phyloP scores from a whole-genome alignment of 306 rosid genomes.

The Amphicarpaea edgeworthii region DNA sequence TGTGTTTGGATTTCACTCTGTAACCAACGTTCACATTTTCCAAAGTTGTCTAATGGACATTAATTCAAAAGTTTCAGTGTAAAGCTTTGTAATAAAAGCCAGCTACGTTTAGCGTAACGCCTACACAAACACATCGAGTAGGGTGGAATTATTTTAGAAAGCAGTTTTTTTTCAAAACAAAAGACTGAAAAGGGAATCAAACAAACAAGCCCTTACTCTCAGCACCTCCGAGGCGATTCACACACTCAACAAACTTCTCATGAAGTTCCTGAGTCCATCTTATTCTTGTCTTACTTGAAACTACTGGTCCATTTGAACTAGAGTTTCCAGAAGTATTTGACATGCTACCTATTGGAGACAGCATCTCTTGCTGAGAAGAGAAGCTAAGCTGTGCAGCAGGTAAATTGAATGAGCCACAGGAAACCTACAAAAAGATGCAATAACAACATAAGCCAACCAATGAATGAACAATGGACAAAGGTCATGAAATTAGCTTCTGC shows the following conservation, averaged over 20 bases:
- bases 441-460: not conserved
- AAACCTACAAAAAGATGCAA: slow-evolving; percentile 48
- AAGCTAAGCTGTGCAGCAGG: slow-evolving; percentile 52
- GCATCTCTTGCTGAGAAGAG: slow-evolving; percentile 61
- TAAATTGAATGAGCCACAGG: slow-evolving; percentile 50
- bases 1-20: too few species aligned
- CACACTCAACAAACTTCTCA: slow-evolving; percentile 85
- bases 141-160: not conserved
- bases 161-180: not conserved
- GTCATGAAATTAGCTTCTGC: too few species aligned
- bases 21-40: too few species aligned
- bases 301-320: slow-evolving; percentile 51
- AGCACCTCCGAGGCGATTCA: slow-evolving; percentile 86
- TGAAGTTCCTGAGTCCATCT: slow-evolving; percentile 97
- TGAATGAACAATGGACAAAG: not conserved
- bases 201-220: slow-evolving; percentile 56
- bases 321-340: slow-evolving; percentile 44
- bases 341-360: slow-evolving; percentile 51
- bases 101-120: too few species aligned
- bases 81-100: too few species aligned
- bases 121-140: too few species aligned
- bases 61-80: too few species aligned
- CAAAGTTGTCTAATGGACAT: too few species aligned
- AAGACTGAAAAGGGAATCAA: not conserved
- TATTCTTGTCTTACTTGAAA: slow-evolving; percentile 69